Evolutionary conservation across 106 monocot genomes (phyloP).

Genomic region (Dendrobium nobile): DNA sequence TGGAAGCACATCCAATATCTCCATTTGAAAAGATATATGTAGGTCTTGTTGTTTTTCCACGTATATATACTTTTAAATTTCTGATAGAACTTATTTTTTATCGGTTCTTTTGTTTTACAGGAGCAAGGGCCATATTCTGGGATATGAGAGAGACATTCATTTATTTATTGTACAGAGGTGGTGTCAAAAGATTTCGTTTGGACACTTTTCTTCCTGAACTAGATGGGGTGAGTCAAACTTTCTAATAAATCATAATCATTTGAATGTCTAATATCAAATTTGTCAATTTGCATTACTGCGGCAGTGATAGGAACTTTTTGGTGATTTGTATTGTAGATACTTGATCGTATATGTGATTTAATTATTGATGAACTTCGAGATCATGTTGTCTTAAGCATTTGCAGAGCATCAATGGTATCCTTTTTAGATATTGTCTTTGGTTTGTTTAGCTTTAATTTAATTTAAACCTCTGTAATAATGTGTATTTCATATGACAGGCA

Average conservation of each 20-base stretch:
- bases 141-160: constrained; percentile 67
- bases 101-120: constrained; percentile 18
- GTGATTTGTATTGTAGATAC: constrained; percentile 29
- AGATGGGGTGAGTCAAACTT: constrained; percentile 48
- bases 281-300: neutral
- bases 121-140: constrained; percentile 57
- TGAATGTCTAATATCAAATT: neutral
- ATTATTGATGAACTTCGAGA: constrained; percentile 60
- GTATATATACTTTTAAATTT: neutral
- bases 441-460: constrained; percentile 2
- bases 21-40: neutral
- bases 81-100: neutral
- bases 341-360: constrained; percentile 58
- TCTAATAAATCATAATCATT: neutral
- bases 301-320: neutral
- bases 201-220: constrained; percentile 44
- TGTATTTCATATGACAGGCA: constrained; percentile 34
- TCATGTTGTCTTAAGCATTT: constrained; percentile 58
- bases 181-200: constrained; percentile 40
- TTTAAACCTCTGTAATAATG: neutral
- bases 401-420: constrained; percentile 57
- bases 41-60: neutral
- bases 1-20: neutral
- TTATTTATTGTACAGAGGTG: constrained; percentile 48
- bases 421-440: neutral